Conservation (phyloP, 2,329 filamentous ascomycete species). For the Decorospora gaudefroyi region DNA sequence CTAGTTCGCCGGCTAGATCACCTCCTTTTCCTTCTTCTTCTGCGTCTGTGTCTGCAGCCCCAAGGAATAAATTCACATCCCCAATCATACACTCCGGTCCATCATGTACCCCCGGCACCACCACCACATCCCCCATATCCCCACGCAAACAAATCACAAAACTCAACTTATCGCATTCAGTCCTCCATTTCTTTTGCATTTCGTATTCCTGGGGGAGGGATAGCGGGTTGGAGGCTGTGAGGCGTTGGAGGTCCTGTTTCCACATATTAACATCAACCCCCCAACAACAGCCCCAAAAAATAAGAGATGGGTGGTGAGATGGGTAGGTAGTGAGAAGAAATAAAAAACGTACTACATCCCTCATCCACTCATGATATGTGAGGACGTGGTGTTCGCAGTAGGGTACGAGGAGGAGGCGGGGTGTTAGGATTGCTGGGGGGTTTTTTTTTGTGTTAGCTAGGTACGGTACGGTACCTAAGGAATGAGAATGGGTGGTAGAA, state of each 20-base stretch:
- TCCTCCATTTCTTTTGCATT: slow-evolving; percentile 88
- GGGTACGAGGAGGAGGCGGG: slow-evolving; percentile 74
- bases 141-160: slow-evolving; percentile 72
- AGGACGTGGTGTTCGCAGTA: slow-evolving; percentile 81
- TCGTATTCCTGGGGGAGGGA: slow-evolving; percentile 80
- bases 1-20: slow-evolving; percentile 70
- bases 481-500: too few species aligned
- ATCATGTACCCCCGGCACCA: slow-evolving; percentile 54
- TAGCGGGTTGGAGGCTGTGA: slow-evolving; percentile 86
- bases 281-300: neutral
- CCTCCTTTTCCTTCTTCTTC: slow-evolving; percentile 8
- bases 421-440: slow-evolving; percentile 66
- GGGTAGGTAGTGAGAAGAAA: neutral
- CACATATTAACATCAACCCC: neutral
- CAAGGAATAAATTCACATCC: slow-evolving; percentile 70
- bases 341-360: slow-evolving; percentile 65
- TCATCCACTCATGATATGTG: slow-evolving; percentile 90
- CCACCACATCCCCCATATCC: too few species aligned
- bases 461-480: too few species aligned
- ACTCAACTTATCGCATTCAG: slow-evolving; percentile 82
- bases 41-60: slow-evolving; percentile 16
- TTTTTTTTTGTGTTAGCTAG: neutral
- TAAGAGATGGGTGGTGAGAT: neutral
- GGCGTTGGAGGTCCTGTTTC: slow-evolving; percentile 67
- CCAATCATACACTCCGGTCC: slow-evolving; percentile 55